phyloP scores from a whole-genome alignment of 2,329 filamentous ascomycete species.

The Geosmithia flava region DNA sequence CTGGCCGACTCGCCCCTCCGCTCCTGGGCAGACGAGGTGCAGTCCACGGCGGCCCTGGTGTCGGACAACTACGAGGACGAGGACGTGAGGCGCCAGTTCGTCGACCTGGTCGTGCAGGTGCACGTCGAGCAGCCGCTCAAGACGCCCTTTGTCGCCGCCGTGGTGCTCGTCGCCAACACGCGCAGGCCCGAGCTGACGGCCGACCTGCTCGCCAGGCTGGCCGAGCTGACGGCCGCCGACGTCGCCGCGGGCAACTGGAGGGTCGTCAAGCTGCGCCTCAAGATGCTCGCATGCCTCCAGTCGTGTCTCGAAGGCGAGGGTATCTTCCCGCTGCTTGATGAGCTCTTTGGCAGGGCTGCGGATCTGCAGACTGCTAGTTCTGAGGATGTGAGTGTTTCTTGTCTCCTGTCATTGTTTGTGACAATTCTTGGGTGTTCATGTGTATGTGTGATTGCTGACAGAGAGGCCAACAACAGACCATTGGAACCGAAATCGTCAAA shows the following conservation, averaged over 20 bases:
- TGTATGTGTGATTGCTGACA: too few relatives aligned
- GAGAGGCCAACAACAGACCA: constrained; percentile 28
- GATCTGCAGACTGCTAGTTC: constrained; percentile 87
- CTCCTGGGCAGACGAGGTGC: constrained; percentile 67
- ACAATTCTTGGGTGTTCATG: too few relatives aligned
- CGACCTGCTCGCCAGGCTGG: constrained; percentile 55
- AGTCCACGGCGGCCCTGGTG: constrained; percentile 61
- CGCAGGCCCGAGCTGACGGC: constrained; percentile 63
- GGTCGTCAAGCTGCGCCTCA: constrained; percentile 78
- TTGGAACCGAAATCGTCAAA: constrained; percentile 82
- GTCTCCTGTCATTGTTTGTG: too few relatives aligned
- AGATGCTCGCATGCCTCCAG: constrained; percentile 82
- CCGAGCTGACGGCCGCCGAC: constrained; percentile 49
- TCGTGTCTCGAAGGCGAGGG: constrained; percentile 70
- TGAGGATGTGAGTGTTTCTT: constrained; percentile 66
- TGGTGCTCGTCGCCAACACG: constrained; percentile 68
- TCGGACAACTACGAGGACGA: constrained; percentile 79
- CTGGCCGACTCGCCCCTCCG: constrained; percentile 75
- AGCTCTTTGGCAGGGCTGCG: constrained; percentile 84
- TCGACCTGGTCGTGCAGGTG: constrained; percentile 63
- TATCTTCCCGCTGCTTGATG: constrained; percentile 74
- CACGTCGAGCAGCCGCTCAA: constrained; percentile 89
- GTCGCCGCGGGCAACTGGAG: constrained; percentile 72
- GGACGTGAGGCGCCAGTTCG: constrained; percentile 60
- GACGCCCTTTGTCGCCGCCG: constrained; percentile 85